Conservation (phyloP, 2,329 filamentous ascomycete species). For the Colletotrichum tropicicola region DNA sequence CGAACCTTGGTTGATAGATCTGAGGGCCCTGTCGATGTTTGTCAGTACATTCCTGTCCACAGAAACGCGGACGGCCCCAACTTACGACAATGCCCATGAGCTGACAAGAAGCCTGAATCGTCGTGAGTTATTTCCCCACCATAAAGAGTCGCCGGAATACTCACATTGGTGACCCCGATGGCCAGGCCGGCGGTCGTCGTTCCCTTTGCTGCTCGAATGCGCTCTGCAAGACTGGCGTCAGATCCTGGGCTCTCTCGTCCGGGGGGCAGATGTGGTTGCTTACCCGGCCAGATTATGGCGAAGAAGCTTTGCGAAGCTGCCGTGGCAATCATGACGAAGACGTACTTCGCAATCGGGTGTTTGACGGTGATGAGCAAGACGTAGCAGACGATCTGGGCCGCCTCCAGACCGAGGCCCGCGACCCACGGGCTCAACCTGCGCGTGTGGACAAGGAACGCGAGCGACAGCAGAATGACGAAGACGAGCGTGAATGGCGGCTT, state of each 20-base stretch:
- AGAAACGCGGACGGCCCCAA: neutral
- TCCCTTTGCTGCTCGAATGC: conserved; percentile 47
- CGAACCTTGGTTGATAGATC: conserved; percentile 49
- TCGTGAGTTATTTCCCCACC: neutral
- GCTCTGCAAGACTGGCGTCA: conserved; percentile 33
- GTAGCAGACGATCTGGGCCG: conserved; percentile 46
- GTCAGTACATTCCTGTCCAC: neutral
- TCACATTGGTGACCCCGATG: conserved; percentile 46
- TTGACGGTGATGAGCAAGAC: conserved; percentile 47
- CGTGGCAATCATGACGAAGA: conserved; percentile 49
- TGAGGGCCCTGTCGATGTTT: conserved; percentile 39
- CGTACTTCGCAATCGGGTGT: conserved; percentile 42
- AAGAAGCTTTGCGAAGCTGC: conserved; percentile 48
- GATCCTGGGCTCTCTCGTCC: neutral
- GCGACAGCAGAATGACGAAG: conserved; percentile 36
- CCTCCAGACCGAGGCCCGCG: conserved; percentile 39
- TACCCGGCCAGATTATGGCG: conserved; percentile 47
- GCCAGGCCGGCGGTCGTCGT: conserved; percentile 48
- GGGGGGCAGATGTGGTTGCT: neutral
- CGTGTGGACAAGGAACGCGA: conserved; percentile 35
- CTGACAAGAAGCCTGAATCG: conserved; percentile 37
- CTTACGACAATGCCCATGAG: conserved; percentile 46
- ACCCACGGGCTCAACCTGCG: conserved; percentile 34
- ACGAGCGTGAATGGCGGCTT: conserved; percentile 35
- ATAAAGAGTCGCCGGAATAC: neutral